Base-by-base conservation (phyloP, 192 early-diverging fungal species). In the Podila minutissima region DNA sequence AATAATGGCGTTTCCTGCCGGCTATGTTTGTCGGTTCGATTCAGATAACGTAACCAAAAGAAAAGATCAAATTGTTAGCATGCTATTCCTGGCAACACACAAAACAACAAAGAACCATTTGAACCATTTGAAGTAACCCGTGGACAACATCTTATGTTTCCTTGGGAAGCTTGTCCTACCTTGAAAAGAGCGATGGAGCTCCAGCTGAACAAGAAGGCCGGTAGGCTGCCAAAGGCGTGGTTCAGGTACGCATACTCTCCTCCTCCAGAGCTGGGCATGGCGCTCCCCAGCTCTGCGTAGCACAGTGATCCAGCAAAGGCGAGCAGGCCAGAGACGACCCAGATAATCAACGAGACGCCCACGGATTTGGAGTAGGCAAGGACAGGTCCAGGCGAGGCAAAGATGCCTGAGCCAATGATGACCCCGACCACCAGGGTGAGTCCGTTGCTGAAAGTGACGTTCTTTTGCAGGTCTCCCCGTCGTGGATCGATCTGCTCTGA, bases 201-300 rank as follows among this genome's bases (percentile, higher is more conserved):
- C 85, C 89, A 95, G 37, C 86, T 86, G 83, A 93, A 95, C 72
- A 95, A 68, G 68, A 95, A 95, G 9, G 93, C 89, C 0, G 88
- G 85, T 32, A 94, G 63, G 63, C 87, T 87, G 2, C 94, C 94
- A 87, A 82, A 90, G 6, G 93, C 93, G 58, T 92, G 88, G 49
- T 92, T 86, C 50, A 99, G 83, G 75, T 97, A 99, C 5, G 92
- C 91, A 82, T 93, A 89, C 37, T 97, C 96, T 0, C 77, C 77
- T 31, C 96, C 97, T 62, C 97, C 97, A 70, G 94, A 95, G 38
- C 83, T 75, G 5, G 95, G 94, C 60, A 95, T 88, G 85, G 93
- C 93, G 46, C 95, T 86, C 0, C 97, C 97, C 28, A 99, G 84
- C 81, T 99, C 97, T 13, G 94, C 93, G 74, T 97, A 99, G 64